These are phyloP conservation scores for Penicillium desertorum DNA, from an alignment of 495 filamentous ascomycete species.

Conservation along the genomic window DNA sequence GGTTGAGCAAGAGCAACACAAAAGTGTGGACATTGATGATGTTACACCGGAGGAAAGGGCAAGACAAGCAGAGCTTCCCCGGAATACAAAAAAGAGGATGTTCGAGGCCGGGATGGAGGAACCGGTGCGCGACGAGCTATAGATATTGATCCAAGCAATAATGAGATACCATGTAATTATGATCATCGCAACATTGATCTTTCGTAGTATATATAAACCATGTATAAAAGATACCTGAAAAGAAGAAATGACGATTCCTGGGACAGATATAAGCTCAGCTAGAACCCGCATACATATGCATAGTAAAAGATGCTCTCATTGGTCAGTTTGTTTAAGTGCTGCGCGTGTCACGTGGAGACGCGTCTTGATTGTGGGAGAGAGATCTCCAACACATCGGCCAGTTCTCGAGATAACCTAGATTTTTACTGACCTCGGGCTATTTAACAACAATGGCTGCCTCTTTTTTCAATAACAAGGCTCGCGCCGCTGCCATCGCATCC, in stretches of 20 bases:
- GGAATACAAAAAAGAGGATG: conserved; percentile 83
- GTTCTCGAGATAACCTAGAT: conserved; percentile 1
- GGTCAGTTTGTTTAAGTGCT: conserved; percentile 23
- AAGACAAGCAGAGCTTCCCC: conserved; percentile 47
- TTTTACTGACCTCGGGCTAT: conserved; percentile 38
- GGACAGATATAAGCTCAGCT: no score
- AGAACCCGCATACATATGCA: no score
- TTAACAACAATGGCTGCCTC: conserved; percentile 50
- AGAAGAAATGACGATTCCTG: no score
- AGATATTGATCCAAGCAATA: conserved; percentile 16
- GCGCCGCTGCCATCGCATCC: conserved; percentile 72
- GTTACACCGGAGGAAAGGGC: conserved; percentile 42
- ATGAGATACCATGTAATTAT: conserved; percentile 3
- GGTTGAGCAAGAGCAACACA: conserved; percentile 48
- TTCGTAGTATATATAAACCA: no score
- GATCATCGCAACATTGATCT: background rate
- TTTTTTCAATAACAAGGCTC: conserved; percentile 95
- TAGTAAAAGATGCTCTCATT: conserved; percentile 17
- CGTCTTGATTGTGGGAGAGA: conserved; percentile 30
- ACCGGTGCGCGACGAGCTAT: conserved; percentile 55
- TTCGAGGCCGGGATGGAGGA: conserved; percentile 58
- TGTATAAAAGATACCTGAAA: no score
- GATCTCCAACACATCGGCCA: conserved; percentile 10
- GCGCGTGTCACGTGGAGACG: conserved; percentile 46
- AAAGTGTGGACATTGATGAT: conserved; percentile 32